These are phyloP conservation scores for Xylaria longipes DNA, from an alignment of 495 filamentous ascomycete genomes.

Conservation along the genomic window DNA sequence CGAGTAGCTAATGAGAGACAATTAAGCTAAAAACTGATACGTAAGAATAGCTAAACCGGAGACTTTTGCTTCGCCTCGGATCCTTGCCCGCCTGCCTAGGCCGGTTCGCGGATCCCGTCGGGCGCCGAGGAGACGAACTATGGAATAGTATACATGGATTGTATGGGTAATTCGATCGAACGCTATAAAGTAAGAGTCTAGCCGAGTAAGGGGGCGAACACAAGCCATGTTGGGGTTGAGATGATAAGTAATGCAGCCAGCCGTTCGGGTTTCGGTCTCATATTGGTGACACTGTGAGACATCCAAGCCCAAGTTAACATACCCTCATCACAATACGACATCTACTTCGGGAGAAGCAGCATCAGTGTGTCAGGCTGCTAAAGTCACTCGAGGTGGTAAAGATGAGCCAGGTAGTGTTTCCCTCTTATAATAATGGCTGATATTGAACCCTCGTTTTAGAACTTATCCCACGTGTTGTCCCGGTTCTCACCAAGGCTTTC, in stretches of 20 bases:
- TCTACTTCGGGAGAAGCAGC: background rate
- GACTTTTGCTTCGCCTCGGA: background rate
- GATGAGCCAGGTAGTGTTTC: background rate
- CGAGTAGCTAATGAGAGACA: background rate
- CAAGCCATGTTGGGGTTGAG: background rate
- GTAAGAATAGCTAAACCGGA: background rate
- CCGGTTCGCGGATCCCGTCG: constrained; percentile 15
- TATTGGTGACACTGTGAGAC: background rate
- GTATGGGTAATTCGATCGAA: background rate
- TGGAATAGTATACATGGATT: too few relatives aligned
- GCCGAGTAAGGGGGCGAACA: background rate
- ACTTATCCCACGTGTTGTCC: background rate
- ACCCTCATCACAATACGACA: background rate
- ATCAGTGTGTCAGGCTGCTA: background rate
- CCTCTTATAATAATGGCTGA: background rate
- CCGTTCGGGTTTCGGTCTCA: background rate
- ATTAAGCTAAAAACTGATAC: background rate
- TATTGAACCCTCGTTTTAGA: background rate
- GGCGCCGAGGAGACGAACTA: background rate
- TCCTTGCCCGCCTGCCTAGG: background rate
- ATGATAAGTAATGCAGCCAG: background rate
- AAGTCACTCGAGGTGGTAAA: background rate
- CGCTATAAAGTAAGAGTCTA: background rate
- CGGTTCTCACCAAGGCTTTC: constrained; percentile 3
- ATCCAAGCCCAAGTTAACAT: background rate